Conservation (phyloP, 108 stramenopile species). For the Pseudonitzschia delicatissima region DNA sequence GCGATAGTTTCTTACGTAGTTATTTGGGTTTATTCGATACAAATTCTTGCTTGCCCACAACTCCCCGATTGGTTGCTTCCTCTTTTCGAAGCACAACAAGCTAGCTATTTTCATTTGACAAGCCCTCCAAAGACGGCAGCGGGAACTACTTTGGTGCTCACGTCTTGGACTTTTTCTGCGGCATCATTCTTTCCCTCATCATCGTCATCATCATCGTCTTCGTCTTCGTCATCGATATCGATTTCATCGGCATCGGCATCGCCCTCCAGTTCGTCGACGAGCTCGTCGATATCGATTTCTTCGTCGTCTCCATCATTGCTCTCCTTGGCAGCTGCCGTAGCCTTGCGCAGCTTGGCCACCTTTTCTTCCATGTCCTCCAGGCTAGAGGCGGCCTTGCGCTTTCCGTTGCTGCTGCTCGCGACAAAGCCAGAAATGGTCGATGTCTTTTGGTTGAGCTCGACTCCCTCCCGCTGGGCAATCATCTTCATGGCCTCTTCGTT, state of each 20-base stretch:
- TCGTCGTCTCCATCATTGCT: slow-evolving; percentile 45
- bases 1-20: no score
- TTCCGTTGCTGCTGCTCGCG: slow-evolving; percentile 40
- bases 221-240: slow-evolving; percentile 40
- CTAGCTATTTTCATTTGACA: slow-evolving; percentile 30
- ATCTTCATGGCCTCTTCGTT: slow-evolving; percentile 84
- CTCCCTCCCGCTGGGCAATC: slow-evolving; percentile 79
- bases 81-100: not conserved
- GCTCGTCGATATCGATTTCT: slow-evolving; percentile 79
- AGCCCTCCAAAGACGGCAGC: slow-evolving; percentile 78
- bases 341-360: slow-evolving; percentile 75
- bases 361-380: slow-evolving; percentile 88
- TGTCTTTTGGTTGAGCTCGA: slow-evolving; percentile 37
- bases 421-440: slow-evolving; percentile 54
- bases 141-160: slow-evolving; percentile 65
- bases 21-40: no score
- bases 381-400: slow-evolving; percentile 57
- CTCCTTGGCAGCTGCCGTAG: slow-evolving; percentile 27
- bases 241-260: slow-evolving; percentile 39
- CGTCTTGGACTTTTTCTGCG: slow-evolving; percentile 13
- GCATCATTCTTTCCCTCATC: slow-evolving; percentile 6
- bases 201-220: slow-evolving; percentile 33
- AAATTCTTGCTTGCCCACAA: no score
- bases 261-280: slow-evolving; percentile 31
- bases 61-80: no score